A percentile compares a stretch with the other conserved stretches of the same genome.
These are phyloP conservation scores for Penicillium sp. DNA, from an alignment of 2,329 filamentous ascomycete species.

Conservation along the genomic window DNA sequence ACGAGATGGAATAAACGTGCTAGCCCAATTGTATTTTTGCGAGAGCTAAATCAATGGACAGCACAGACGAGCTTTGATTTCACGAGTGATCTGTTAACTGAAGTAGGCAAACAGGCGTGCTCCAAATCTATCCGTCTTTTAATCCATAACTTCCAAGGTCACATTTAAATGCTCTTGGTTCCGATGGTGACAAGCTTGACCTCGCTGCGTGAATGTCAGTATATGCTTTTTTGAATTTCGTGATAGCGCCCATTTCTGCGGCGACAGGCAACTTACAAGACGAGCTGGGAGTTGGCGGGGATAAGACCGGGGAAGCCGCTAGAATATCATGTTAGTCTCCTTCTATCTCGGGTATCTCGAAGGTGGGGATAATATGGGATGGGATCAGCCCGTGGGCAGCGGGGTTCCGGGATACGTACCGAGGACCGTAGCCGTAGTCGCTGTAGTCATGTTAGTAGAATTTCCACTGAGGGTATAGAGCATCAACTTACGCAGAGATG, in stretches of 20 bases:
- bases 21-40: neutral
- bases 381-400: neutral
- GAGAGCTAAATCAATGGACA: neutral
- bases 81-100: neutral
- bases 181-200: constrained; percentile 69
- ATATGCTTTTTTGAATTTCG: neutral
- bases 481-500: constrained; percentile 68
- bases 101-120: neutral
- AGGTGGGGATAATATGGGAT: neutral
- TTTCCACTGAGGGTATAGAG: neutral
- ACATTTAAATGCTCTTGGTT: constrained; percentile 42
- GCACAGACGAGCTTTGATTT: constrained; percentile 1
- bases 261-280: constrained; percentile 71
- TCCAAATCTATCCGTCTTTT: neutral
- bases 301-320: constrained; percentile 81
- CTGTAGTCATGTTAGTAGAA: constrained; percentile 23
- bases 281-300: constrained; percentile 70
- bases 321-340: neutral
- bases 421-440: constrained; percentile 43
- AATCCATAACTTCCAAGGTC: neutral
- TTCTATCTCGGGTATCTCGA: neutral
- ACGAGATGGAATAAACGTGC: neutral
- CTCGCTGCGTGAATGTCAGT: constrained; percentile 52
- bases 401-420: constrained; percentile 32
- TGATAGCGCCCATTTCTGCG: neutral